Base-by-base conservation (phyloP, 768 basidiomycete genomes). In the Serendipita indica region DNA sequence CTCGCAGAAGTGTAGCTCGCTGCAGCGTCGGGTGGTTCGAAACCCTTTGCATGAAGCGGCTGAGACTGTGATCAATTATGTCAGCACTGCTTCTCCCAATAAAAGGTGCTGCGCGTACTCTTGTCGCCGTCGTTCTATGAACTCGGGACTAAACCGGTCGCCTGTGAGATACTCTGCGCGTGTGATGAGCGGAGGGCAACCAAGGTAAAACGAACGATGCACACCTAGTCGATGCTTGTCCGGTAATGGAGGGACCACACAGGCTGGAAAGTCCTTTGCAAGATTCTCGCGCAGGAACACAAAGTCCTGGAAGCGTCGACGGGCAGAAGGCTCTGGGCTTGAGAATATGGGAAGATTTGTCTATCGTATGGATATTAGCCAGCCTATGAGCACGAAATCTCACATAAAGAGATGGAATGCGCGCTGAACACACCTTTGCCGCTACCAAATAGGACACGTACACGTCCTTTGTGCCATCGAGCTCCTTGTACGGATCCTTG, bases 301-400 rank as follows among this genome's bases (percentile, higher is more conserved):
- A 71, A 99, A 99, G 71, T 99, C 96, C 66, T 93, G 89, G 72
- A 94, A 99, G 32, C 96, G 83, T 60, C 96, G 78, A 54, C 96
- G 81, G 14, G 86, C 75, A 2, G 82, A 81, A 1, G 89, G 86
- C 61, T 75, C 86, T 3, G 76, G 73, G 3, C 80, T 77, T 1
- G 86, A 83, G 76, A 88, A 98, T 69, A 85, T 86, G 0, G 86
- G 79, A 22, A 97, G 75, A 68, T 92, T 92, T 22, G 93, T 96
- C 94, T 98, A 67, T 12, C 46, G 18, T 39, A 58, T 13, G 57
- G 58, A 32, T 64, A 57, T 59, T 57, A 45, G 3, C 43, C 52
- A 58, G 32, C 41, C 54, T 33, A 30, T 20, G n/a, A 27, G 10
- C n/a, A 57, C 3, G 27, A 35, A 28, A 32, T 20, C 39, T 57